These are phyloP conservation scores for Malus hybrid DNA, from an alignment of 331 rosid genomes.

Conservation along the genomic window DNA sequence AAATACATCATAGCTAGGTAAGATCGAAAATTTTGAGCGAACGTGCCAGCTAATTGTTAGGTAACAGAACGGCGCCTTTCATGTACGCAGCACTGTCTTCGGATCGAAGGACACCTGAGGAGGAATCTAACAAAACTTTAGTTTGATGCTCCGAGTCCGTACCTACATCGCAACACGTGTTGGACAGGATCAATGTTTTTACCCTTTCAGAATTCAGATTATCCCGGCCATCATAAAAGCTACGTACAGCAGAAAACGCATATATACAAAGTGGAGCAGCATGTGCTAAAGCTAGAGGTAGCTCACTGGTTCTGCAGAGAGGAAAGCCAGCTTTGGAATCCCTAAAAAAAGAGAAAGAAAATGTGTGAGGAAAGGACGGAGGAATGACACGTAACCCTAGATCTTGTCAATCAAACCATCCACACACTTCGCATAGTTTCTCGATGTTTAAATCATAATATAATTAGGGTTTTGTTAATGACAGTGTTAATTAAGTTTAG, in stretches of 20 bases:
- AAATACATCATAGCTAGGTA: no score
- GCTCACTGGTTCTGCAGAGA: constrained; percentile 16
- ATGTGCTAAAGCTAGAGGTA: constrained; percentile 45
- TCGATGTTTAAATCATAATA: constrained; percentile 16
- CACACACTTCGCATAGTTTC: constrained; percentile 31
- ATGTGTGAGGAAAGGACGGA: constrained; percentile 22
- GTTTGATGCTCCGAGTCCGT: constrained; percentile 23
- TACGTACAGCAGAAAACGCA: neutral
- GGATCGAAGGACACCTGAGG: constrained; percentile 43
- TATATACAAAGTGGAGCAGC: constrained; percentile 31
- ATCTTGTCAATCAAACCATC: constrained; percentile 26
- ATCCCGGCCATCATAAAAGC: neutral
- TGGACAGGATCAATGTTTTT: neutral
- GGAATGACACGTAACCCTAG: constrained; percentile 40
- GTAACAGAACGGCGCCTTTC: neutral
- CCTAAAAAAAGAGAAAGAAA: constrained; percentile 32
- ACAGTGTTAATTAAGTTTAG: constrained; percentile 21
- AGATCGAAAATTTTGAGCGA: neutral
- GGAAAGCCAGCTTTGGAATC: constrained; percentile 54
- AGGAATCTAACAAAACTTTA: constrained; percentile 23
- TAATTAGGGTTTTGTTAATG: constrained; percentile 2
- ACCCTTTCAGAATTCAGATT: neutral
- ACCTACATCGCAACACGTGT: constrained; percentile 37
- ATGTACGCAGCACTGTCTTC: constrained; percentile 23
- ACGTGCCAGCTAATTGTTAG: neutral